phyloP scores from a whole-genome alignment of 768 basidiomycete genomes.

The Leccinum sublutescens region DNA sequence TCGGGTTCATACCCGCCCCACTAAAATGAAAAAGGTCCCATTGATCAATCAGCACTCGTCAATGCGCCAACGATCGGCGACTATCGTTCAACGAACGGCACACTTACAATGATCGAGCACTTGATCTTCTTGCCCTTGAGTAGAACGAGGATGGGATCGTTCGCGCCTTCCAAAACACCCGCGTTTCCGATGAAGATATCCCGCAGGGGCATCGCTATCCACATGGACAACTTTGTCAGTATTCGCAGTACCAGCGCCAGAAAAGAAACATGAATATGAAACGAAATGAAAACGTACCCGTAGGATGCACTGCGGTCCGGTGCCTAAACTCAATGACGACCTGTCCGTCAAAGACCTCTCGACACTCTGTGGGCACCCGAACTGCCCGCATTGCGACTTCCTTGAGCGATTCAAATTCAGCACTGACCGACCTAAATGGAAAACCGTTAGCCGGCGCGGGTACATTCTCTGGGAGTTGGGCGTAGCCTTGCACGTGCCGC shows the following conservation, averaged over 20 bases:
- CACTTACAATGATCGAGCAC: conserved; percentile 6
- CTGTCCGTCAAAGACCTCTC: no score
- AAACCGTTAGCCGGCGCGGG: not conserved
- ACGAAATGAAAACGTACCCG: conserved; percentile 1
- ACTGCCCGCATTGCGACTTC: not conserved
- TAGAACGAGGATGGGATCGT: not conserved
- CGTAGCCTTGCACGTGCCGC: not conserved
- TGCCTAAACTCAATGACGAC: conserved; percentile 4
- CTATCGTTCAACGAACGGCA: no score
- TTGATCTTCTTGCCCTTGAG: not conserved
- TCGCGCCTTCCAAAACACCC: not conserved
- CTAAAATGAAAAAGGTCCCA: not conserved
- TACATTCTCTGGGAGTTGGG: not conserved
- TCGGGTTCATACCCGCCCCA: conserved; percentile 9
- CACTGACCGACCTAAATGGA: not conserved
- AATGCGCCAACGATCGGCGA: not conserved
- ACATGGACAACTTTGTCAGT: not conserved
- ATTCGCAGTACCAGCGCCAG: not conserved
- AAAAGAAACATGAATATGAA: not conserved
- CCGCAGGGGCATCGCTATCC: not conserved
- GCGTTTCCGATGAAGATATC: accelerated
- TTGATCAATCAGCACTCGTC: not conserved
- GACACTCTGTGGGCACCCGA: not conserved
- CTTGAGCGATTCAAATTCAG: not conserved
- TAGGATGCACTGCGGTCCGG: not conserved